Evolutionary conservation across 2,329 filamentous ascomycete species (phyloP).

Genomic region (Arthrobotrys pseudoclavata): DNA sequence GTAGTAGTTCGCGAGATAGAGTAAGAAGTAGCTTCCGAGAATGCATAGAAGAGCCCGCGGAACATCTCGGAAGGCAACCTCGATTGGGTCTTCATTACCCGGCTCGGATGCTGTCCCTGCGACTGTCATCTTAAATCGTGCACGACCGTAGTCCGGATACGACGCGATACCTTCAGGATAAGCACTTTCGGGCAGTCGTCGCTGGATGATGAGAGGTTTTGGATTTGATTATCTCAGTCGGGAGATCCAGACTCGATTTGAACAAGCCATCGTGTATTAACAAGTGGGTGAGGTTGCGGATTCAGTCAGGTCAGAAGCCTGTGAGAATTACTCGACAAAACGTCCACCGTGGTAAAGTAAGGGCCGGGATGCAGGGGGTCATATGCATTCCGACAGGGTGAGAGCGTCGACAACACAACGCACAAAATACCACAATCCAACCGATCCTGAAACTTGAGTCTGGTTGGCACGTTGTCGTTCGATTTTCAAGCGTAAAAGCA

Average conservation of each 20-base stretch:
- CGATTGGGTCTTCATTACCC: constrained; percentile 45
- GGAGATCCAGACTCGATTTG: neutral
- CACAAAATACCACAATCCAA: constrained; percentile 51
- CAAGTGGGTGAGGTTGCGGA: neutral
- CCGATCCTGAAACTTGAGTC: constrained; percentile 1
- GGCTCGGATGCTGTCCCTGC: constrained; percentile 50
- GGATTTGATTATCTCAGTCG: constrained; percentile 16
- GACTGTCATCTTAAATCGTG: constrained; percentile 42
- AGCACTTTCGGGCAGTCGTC: neutral
- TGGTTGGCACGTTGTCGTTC: neutral
- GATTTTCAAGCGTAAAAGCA: no score
- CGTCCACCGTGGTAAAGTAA: constrained; percentile 8
- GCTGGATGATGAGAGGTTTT: neutral
- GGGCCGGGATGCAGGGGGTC: constrained; percentile 14
- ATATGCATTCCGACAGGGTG: constrained; percentile 29
- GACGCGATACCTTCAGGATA: neutral
- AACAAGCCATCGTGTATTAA: constrained; percentile 17
- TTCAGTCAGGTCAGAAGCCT: constrained; percentile 16
- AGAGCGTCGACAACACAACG: constrained; percentile 38
- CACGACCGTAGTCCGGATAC: neutral
- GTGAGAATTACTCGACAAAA: constrained; percentile 16
- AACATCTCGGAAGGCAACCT: constrained; percentile 51
- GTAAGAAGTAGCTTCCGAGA: constrained; percentile 32
- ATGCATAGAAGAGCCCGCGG: constrained; percentile 45
- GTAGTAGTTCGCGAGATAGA: constrained; percentile 49